phyloP scores from a whole-genome alignment of 768 basidiomycete genomes.

The Harrya chromipes region DNA sequence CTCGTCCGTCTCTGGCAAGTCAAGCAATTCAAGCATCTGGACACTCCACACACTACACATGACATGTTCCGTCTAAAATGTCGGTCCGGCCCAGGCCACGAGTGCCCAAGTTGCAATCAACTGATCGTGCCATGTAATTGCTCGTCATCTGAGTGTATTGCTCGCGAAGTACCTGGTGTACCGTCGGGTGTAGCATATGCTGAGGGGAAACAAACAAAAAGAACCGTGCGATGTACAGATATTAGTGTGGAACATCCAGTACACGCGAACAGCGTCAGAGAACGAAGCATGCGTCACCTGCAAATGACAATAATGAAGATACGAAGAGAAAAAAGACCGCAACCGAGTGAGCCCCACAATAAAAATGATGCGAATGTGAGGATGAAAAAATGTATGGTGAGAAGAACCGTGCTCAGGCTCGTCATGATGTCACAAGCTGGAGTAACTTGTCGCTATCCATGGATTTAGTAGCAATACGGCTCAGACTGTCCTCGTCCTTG shows the following conservation, averaged over 20 bases:
- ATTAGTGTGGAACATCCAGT: constrained; percentile 30
- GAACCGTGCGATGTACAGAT: constrained; percentile 25
- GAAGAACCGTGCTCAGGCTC: constrained; percentile 1
- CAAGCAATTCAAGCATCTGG: too few relatives aligned
- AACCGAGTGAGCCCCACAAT: constrained; percentile 14
- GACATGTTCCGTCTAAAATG: too few relatives aligned
- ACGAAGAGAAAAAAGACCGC: constrained; percentile 3
- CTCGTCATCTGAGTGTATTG: constrained; percentile 20
- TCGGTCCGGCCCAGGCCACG: too few relatives aligned
- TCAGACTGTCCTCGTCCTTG: constrained; percentile 52
- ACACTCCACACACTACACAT: too few relatives aligned
- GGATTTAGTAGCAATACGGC: constrained; percentile 59
- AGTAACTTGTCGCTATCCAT: constrained; percentile 59
- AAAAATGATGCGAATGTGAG: constrained; percentile 12
- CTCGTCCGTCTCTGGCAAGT: too few relatives aligned
- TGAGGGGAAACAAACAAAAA: constrained; percentile 18
- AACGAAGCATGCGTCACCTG: constrained; percentile 16
- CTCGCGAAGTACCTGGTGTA: constrained; percentile 21
- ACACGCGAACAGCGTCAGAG: constrained; percentile 25
- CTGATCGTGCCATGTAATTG: too few relatives aligned
- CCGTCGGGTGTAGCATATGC: constrained; percentile 24
- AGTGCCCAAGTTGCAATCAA: too few relatives aligned
- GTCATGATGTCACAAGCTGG: constrained; percentile 47
- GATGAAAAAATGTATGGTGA: constrained; percentile 14
- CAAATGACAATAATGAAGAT: constrained; percentile 4